phyloP scores from a whole-genome alignment of 768 basidiomycete genomes.

The Favolaschia claudopus region DNA sequence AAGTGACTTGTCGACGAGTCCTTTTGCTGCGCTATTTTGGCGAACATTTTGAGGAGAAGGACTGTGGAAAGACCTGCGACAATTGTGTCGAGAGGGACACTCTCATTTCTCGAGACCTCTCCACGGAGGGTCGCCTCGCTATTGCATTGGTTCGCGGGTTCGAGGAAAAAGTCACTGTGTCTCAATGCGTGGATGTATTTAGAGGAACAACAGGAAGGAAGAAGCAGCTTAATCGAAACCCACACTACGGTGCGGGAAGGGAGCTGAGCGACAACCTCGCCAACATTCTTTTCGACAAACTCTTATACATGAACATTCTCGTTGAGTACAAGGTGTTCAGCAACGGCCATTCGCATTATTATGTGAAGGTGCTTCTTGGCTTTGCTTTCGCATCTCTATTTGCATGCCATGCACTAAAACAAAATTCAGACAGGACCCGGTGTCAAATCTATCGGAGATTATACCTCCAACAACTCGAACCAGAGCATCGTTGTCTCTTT shows the following conservation, averaged over 20 bases:
- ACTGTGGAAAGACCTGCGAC: not conserved
- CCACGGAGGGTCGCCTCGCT: not conserved
- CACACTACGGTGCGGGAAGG: not conserved
- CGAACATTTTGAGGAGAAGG: not conserved
- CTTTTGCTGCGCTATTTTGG: slow-evolving; percentile 7
- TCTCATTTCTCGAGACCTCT: not conserved
- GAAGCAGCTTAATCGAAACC: not conserved
- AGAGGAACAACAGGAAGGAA: not conserved
- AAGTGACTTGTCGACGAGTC: not conserved
- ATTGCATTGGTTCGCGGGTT: not conserved
- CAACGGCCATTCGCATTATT: too few relatives aligned
- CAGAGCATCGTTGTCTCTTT: too few relatives aligned
- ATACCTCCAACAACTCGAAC: too few relatives aligned
- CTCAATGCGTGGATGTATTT: not conserved
- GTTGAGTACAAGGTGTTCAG: not conserved
- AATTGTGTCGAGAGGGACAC: not conserved
- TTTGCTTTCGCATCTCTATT: too few relatives aligned
- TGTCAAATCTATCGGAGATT: too few relatives aligned
- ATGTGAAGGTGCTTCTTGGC: too few relatives aligned
- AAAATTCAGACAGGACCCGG: too few relatives aligned
- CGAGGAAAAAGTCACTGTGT: not conserved
- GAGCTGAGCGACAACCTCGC: not conserved
- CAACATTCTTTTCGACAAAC: not conserved
- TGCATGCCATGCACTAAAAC: too few relatives aligned
- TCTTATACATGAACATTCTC: not conserved